Base-by-base conservation (phyloP, 2,329 filamentous ascomycete species). In the Leptographium lundbergii region DNA sequence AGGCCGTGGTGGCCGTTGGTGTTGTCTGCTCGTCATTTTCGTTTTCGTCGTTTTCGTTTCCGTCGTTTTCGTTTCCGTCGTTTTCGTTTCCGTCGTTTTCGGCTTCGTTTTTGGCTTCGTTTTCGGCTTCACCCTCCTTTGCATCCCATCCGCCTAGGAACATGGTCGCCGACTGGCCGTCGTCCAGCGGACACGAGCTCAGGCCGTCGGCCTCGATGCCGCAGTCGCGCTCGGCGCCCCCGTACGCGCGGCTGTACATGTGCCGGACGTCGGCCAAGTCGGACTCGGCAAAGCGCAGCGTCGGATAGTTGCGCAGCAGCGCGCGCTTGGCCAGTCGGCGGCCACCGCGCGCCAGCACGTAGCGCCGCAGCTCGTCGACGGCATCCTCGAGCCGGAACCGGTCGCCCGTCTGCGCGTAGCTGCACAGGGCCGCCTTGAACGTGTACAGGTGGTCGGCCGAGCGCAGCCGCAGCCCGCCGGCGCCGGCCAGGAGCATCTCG, bases 401-500 rank as follows among this genome's bases (percentile, higher is more conserved):
- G 42, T 72, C 72, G 22, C 67, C 69, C 1, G 74, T 76, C 60
- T 73, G 74, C 5, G 79, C 75, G 67, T 85, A 85, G 63, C 76
- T 76, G 22, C 79, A 75, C 13, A 87, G 74, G 1, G 81, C 80
- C 54, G 75, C 74, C 68, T 85, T 85, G 71, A 87, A 81, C 50
- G 80, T 82, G 70, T 85, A 87, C 53, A 85, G 69, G 56, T 81
- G 76, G 68, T 87, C 84, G 13, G 86, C 74, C 0, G 81, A 76
- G 17, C 85, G 68, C 9, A 87, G 71, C 0, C 77, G 83, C 13
- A 87, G 73, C 22, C 81, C 81, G 25, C 22, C 27, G 29, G 81
- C 78, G 2, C 80, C 77, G 2, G 77, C 77, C 73, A 84, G 86
- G 57, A 87, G 73, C 27, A 81, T 69, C 60, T 84, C 80, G 66